These are phyloP conservation scores for Aspergillus oerlinghausenensis DNA, from an alignment of 2,329 filamentous ascomycete species.

Conservation along the genomic window DNA sequence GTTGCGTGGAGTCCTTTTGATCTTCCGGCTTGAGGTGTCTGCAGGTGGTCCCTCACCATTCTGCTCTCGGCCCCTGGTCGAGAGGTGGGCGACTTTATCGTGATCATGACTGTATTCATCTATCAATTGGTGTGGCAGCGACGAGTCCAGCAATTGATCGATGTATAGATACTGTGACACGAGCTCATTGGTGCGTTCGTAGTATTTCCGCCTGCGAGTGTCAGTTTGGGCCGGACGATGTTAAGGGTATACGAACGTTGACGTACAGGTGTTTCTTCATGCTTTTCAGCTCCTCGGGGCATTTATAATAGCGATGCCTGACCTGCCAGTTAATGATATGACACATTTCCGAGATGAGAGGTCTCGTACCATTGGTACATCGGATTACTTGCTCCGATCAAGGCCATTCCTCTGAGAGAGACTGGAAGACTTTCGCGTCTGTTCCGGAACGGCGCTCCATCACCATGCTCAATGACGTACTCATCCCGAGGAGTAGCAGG, in stretches of 20 bases:
- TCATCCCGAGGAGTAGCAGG: conserved; percentile 15
- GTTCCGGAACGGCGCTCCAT: conserved; percentile 10
- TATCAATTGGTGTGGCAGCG: conserved; percentile 83
- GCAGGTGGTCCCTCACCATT: neutral
- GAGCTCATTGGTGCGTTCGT: conserved; percentile 81
- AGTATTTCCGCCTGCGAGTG: conserved; percentile 65
- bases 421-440: neutral
- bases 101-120: conserved; percentile 67
- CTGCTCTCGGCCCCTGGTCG: conserved; percentile 35
- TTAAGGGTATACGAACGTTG: neutral
- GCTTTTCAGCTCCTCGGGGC: conserved; percentile 64
- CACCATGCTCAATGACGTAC: conserved; percentile 27
- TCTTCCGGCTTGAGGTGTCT: conserved; percentile 37
- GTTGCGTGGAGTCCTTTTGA: conserved; percentile 78
- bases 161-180: conserved; percentile 93
- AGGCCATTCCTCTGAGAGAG: conserved; percentile 14
- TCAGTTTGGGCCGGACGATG: conserved; percentile 1
- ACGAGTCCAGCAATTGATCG: conserved; percentile 83
- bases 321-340: neutral
- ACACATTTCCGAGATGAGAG: neutral
- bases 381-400: conserved; percentile 86
- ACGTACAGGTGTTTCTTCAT: conserved; percentile 68
- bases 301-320: conserved; percentile 76
- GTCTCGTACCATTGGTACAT: conserved; percentile 66
- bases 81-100: conserved; percentile 42